These are phyloP conservation scores for Apiospora sp. DNA, from an alignment of 2,329 filamentous ascomycete genomes.

Conservation along the genomic window DNA sequence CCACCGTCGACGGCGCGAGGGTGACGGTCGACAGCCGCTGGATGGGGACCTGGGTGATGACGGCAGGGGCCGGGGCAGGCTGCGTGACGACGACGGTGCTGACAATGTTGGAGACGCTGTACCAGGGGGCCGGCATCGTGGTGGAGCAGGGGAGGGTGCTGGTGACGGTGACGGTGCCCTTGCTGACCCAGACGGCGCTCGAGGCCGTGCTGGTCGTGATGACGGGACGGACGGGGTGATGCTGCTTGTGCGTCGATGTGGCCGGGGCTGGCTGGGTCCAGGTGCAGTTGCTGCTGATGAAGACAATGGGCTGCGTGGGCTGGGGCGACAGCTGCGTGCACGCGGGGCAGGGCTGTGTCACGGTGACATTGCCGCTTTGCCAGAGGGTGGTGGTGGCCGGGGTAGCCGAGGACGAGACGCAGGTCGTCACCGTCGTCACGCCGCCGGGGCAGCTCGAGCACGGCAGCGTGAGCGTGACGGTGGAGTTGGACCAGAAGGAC, in stretches of 20 bases:
- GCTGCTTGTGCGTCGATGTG: too few relatives aligned
- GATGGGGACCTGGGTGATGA: not conserved
- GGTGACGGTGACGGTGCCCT: constrained; percentile 16
- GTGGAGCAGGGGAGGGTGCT: not conserved
- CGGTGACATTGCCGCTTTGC: not conserved
- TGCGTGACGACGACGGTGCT: too few relatives aligned
- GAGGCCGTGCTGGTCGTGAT: not conserved
- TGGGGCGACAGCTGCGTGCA: not conserved
- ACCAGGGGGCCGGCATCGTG: not conserved
- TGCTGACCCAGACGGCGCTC: constrained; percentile 6
- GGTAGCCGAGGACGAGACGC: too few relatives aligned
- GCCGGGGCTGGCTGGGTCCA: not conserved
- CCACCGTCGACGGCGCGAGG: not conserved
- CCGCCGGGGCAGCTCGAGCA: not conserved
- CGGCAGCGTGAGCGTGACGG: constrained; percentile 1
- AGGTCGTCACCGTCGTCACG: not conserved
- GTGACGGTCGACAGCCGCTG: not conserved
- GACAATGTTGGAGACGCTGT: not conserved
- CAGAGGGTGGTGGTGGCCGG: not conserved
- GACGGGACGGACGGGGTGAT: not conserved
- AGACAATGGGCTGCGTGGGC: constrained; percentile 1
- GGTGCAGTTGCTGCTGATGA: not conserved
- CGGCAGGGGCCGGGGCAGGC: not conserved
- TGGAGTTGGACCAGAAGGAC: not conserved
- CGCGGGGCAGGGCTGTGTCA: not conserved